Evolutionary conservation across 108 stramenopile species (phyloP), one percentile per base, ranked within the genome.

Genomic region (Cyclotella choctawhatcheeana): DNA sequence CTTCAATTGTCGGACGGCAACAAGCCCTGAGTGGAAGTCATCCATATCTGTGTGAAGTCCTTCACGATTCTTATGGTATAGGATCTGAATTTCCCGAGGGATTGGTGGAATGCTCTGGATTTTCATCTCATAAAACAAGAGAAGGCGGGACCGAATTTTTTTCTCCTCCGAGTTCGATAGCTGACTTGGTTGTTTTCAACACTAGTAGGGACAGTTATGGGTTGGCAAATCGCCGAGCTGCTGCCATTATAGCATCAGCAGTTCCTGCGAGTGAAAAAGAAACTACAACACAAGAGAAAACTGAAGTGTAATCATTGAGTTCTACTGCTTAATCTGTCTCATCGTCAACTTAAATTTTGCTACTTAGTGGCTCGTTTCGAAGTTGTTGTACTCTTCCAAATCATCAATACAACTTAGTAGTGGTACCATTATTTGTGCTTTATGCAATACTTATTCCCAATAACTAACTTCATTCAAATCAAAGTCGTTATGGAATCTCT

Each of bases 51-150:
- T 69, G 69, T 34, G 82, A 82, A 43, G 73, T 82, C 14, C 73
- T 82, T 12, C 82, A 82, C 45, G 82, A 82, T 66, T 66, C 77
- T 8, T 79, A 74, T 35, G 82, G 82, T 16, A 78, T 82, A 26
- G 81, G 81, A 30, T 12, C 60, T 12, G 52, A 67, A 2, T 60
- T 67, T 3, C 71, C 71, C 5, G 50, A 32, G 26, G 79, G 79
- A 24, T 67, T 80, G 26, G 43, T 73, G 5, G 79, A 67, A 21
- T 80, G 79, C 54, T 40, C 29, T 27, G 79, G 79, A 25, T 80
- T 73, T 45, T 80, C 79, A 21, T 50, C 58, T 0, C 58, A 67
- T 8, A 65, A 71, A 20, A 62, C 59, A 7, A 72, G 79, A 58
- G 79, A 68, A 22, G 71, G 65, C 1, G 78, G 78, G 18, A 61